Percentiles rank a stretch among this genome's conserved stretches.
phyloP scores from a whole-genome alignment of 208 protist genomes.

The Polymyxa betae region DNA sequence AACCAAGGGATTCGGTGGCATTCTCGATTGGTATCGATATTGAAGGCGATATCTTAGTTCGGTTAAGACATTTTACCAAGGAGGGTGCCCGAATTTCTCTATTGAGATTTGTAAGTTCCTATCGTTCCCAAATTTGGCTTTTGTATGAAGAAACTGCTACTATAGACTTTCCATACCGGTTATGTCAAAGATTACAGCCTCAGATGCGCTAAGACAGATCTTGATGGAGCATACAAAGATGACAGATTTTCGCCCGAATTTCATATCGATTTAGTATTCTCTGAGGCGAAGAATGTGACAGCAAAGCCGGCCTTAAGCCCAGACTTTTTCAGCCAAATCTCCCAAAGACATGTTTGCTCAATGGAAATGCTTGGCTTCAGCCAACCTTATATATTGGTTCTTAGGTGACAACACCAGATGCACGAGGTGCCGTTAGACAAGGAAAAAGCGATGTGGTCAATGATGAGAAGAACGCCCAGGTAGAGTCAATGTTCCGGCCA shows the following conservation, averaged over 20 bases:
- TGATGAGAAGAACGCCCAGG: not conserved
- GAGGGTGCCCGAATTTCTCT: conserved; percentile 3
- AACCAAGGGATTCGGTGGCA: not conserved
- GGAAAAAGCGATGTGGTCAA: not conserved
- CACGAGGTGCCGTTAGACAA: not conserved
- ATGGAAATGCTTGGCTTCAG: not conserved
- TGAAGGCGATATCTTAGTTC: conserved; percentile 35
- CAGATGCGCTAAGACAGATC: not conserved
- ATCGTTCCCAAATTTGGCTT: not conserved
- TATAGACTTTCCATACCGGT: conserved; percentile 8
- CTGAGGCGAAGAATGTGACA: not conserved
- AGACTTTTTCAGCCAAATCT: not conserved
- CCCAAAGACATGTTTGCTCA: not conserved
- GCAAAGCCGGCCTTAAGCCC: not conserved
- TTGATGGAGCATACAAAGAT: conserved; percentile 14
- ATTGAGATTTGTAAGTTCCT: not conserved
- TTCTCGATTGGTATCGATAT: not conserved
- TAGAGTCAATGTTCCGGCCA: not conserved
- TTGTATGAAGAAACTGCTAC: not conserved
- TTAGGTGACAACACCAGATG: not conserved
- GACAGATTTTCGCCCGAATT: not conserved
- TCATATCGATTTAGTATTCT: conserved; percentile 35
- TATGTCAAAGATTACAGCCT: not conserved
- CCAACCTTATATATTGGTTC: not conserved
- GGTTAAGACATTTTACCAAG: not conserved